Base-by-base conservation (phyloP, 2,329 filamentous ascomycete species). In the Pleomassaria siparia region DNA sequence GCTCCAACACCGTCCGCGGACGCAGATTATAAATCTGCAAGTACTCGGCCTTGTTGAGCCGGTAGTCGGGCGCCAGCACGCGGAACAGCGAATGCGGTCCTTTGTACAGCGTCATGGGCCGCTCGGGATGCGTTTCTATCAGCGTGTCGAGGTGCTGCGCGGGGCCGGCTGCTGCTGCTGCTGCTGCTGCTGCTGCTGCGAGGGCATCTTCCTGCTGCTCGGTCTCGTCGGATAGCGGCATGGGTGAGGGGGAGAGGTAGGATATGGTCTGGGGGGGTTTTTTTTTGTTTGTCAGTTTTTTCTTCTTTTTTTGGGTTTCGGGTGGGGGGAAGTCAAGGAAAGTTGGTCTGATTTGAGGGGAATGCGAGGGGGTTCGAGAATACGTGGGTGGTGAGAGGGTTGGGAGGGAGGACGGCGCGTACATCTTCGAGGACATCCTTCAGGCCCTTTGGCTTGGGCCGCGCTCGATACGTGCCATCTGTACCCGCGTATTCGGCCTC, bases 371-470 rank as follows among this genome's bases (percentile, higher is more conserved):
- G 25, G 25, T 8, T 12, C 25, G 7, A 12, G 25, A 12, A 26
- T 7, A 26, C 12, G 25, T 26, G 25, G 25, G 12, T 26, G 6
- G 21, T 40, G n/a, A 6, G 7, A 30, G 26, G 25, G 40, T 11
- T 20, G 25, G 9, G 21, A 11, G 3, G 8, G 28, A 10, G 18
- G 4, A 16, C 26, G 32, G 36, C 12, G 26, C 52, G 37, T 72
- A 88, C 86, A 77, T 89, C 86, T 64, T 77, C 80, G 43, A 86
- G 76, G 60, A 83, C 80, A 39, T 84, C 78, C 5, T 72, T 72
- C 30, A 90, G 71, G 58, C 88, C 86, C 47, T 79, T 75, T 2
- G 68, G 66, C 46, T 62, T 63, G 25, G 47, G 46, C 20, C 67
- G 54, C 7, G 48, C 50, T 32, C 64, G 60, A 7, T 47, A 42